These are phyloP conservation scores for Nitzschia palea DNA, from an alignment of 108 stramenopile genomes.

Conservation along the genomic window DNA sequence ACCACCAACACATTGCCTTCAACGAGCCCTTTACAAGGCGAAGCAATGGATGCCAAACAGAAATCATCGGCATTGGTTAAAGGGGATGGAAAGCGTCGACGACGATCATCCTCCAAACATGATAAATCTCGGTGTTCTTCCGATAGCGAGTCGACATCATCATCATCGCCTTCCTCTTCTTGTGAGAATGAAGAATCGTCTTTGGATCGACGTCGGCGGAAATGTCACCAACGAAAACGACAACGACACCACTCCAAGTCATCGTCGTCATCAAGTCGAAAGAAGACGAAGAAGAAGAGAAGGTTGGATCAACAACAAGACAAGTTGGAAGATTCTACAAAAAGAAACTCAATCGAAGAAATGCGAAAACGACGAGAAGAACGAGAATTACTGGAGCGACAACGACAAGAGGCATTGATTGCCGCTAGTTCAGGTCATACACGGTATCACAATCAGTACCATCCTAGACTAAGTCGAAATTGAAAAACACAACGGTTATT, in stretches of 20 bases:
- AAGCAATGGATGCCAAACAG: neutral
- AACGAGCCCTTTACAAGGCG: neutral
- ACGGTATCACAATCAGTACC: conserved; percentile 33
- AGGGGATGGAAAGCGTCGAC: neutral
- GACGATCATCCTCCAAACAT: neutral
- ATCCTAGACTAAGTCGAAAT: conserved; percentile 25
- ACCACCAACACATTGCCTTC: neutral
- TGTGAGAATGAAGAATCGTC: neutral
- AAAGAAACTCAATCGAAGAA: conserved; percentile 19
- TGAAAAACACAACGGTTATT: too few relatives aligned
- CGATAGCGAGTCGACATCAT: too few relatives aligned
- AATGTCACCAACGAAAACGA: neutral
- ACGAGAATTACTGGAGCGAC: conserved; percentile 28
- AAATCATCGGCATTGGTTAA: conserved; percentile 1
- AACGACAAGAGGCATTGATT: conserved; percentile 13
- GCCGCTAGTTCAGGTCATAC: neutral
- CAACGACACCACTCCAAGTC: neutral
- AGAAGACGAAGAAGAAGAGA: neutral
- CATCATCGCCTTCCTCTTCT: neutral
- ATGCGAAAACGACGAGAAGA: conserved; percentile 20
- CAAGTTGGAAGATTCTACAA: neutral
- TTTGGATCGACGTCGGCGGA: neutral
- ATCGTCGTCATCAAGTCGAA: neutral
- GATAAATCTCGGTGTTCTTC: too few relatives aligned
- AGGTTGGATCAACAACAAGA: neutral